Evolutionary conservation across 805 yeast species (phyloP), one percentile per base, ranked within the genome.

Genomic region (Candida golubevii): DNA sequence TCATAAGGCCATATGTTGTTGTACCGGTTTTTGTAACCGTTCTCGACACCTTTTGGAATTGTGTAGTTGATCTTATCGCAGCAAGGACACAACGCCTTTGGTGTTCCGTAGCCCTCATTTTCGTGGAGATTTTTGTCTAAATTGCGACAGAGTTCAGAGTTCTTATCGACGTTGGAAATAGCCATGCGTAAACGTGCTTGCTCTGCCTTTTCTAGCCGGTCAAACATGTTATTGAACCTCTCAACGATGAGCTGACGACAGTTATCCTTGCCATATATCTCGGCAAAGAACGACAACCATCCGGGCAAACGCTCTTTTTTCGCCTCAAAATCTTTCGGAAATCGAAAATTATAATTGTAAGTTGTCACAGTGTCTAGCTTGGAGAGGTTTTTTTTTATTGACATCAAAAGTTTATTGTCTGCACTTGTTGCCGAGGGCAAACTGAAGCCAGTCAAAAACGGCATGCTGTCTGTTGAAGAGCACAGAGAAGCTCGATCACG

Each of bases 1-100:
- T 87, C 95, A 63, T 79, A 90, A 4, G 96, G 89, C 57, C 85
- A 83, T 35, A 90, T 86, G 61, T 90, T 95, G 56, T 86, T 85
- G 69, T 90, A 90, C 47, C 98, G 67, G 62, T 90, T 88, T 58
- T 89, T 89, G 42, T 75, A 63, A 26, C 95, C 91, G 35, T 81
- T 72, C 62, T 88, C 96, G 35, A 89, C 81, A 7, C 96, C 97
- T 42, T 61, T 55, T 1, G 77, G 76, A 13, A 72, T 57, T 39
- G 62, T 60, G 45, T 69, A 72, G 18, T 55, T 55, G 38, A 64
- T 70, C 4, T 59, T 57, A 47, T 71, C 75, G 55, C 77, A 72
- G 30, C 62, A 59, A 3, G 73, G 72, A 44, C 77, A 72, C 38
- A 69, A 61, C 2, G 69, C 62, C 45, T 61, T 61, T 6, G 77